Percentiles rank a stretch among this genome's conserved stretches.
Evolutionary conservation across 805 yeast genomes (phyloP).

Genomic region (Teunomyces barrocoloradensis): DNA sequence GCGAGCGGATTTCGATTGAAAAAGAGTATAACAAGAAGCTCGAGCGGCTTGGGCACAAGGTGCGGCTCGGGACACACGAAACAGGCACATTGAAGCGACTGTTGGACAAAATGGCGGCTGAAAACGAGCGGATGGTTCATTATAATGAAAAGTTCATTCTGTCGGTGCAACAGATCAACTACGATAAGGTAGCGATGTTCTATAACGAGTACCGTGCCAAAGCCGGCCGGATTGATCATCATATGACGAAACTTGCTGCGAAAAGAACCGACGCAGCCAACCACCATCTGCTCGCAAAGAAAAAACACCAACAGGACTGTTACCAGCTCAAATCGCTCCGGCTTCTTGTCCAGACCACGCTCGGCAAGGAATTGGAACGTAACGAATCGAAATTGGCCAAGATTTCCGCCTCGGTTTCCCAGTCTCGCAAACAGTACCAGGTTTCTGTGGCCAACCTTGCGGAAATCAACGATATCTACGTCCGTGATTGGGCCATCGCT

Average conservation of each 20-base stretch:
- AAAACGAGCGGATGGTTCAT: conserved; percentile 57
- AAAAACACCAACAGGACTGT: conserved; percentile 57
- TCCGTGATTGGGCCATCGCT: conserved; percentile 66
- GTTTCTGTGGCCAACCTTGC: conserved; percentile 50
- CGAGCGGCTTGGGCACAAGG: conserved; percentile 46
- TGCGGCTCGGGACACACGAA: conserved; percentile 52
- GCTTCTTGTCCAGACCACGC: conserved; percentile 63
- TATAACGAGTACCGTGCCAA: conserved; percentile 49
- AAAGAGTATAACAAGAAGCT: conserved; percentile 66
- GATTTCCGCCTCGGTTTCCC: conserved; percentile 40
- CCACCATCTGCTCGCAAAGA: conserved; percentile 38
- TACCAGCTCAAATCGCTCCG: conserved; percentile 54
- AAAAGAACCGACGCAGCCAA: conserved; percentile 39
- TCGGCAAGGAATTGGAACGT: conserved; percentile 71
- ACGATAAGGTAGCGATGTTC: conserved; percentile 53
- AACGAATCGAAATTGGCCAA: conserved; percentile 54
- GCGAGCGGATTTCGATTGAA: conserved; percentile 56
- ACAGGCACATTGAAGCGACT: conserved; percentile 59
- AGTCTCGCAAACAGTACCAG: conserved; percentile 56
- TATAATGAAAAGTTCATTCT: conserved; percentile 55
- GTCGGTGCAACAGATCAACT: conserved; percentile 46
- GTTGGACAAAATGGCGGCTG: conserved; percentile 55
- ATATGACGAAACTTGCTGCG: conserved; percentile 52
- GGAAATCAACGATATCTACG: conserved; percentile 61
- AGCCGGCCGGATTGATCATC: conserved; percentile 55